Evolutionary conservation across 345 rosid genomes (phyloP), one percentile per base, ranked within the genome.

Genomic region (Rhizophora mangle): DNA sequence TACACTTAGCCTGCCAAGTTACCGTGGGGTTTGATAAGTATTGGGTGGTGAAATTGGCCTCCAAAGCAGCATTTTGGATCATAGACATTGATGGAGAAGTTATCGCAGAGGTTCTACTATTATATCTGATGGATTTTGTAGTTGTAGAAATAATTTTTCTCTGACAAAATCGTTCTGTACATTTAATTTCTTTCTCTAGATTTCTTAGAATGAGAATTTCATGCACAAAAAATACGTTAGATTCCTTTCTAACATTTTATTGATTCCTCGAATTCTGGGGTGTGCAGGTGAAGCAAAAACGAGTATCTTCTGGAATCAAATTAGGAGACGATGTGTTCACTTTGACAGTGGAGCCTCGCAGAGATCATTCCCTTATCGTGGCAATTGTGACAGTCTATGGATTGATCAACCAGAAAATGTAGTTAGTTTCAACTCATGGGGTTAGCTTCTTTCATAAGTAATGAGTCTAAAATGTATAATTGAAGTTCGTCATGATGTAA

Each of bases 221-320:
- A 1, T 37, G 10, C 2, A 7, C 43, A 7, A 2, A 8, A 37
- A 0, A 37, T 37, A 37, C 9, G 43, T 2, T 11, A 11, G 13
- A 11, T 11, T 43, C 3, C 47, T 13, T 43, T 10, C 47, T 11
- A 11, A 43, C 47, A 43, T 43, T 43, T 13, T 10, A 43, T 10
- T 11, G 47, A 16, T 2, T 43, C 15, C 16, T 43, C 4, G 47
- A 6, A 11, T 67, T 58, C 1, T 64, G 39, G 43, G 61, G 19
- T 31, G n/a, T 70, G 70, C 76, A 88, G 90, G 85, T 73, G 60
- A 85, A 77, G 67, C 85, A 55, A 62, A 77, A 77, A 65, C 68
- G 53, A 57, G 58, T 32, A 59, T 32, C 69, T 36, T 26, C 66
- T 11, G 80, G 80, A 58, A 62, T 62, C 15, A 27, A 11, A 34